Percentiles rank a stretch among this genome's conserved stretches.
phyloP scores from a whole-genome alignment of 1,284 basidiomycete genomes.

The Phaffia rhodozyma region DNA sequence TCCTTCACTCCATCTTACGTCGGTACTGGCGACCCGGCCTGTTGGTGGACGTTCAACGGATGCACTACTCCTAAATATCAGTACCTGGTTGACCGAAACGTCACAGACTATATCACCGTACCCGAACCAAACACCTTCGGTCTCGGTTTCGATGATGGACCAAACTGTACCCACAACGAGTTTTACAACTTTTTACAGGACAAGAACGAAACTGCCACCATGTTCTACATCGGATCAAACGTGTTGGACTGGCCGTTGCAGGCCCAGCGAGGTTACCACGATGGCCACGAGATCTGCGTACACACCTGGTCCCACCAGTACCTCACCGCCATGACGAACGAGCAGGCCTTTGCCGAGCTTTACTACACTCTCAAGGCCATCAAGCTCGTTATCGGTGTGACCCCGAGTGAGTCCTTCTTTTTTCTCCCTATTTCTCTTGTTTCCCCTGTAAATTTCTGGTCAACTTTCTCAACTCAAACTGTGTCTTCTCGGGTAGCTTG shows the following conservation, averaged over 20 bases:
- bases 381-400: constrained; percentile 41
- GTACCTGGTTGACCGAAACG: not conserved
- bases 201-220: constrained; percentile 41
- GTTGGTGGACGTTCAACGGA: constrained; percentile 34
- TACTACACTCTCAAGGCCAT: constrained; percentile 43
- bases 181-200: constrained; percentile 41
- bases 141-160: constrained; percentile 42
- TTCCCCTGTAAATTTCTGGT: constrained; percentile 19
- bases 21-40: constrained; percentile 28
- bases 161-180: constrained; percentile 40
- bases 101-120: not conserved
- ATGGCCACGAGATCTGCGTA: constrained; percentile 37
- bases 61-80: not conserved
- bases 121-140: constrained; percentile 34
- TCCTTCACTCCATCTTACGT: constrained; percentile 25
- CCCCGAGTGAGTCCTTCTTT: constrained; percentile 25
- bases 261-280: constrained; percentile 38
- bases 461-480: too few species aligned
- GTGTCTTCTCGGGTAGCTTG: constrained; percentile 33
- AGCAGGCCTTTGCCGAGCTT: constrained; percentile 44
- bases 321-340: constrained; percentile 41
- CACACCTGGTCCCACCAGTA: constrained; percentile 38
- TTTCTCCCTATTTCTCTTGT: not conserved
- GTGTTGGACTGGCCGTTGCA: constrained; percentile 44
- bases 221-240: constrained; percentile 42